Evolutionary conservation across 2,329 filamentous ascomycete species (phyloP), one percentile per base, ranked within the genome.

Genomic region (Cyclaneusma minus): DNA sequence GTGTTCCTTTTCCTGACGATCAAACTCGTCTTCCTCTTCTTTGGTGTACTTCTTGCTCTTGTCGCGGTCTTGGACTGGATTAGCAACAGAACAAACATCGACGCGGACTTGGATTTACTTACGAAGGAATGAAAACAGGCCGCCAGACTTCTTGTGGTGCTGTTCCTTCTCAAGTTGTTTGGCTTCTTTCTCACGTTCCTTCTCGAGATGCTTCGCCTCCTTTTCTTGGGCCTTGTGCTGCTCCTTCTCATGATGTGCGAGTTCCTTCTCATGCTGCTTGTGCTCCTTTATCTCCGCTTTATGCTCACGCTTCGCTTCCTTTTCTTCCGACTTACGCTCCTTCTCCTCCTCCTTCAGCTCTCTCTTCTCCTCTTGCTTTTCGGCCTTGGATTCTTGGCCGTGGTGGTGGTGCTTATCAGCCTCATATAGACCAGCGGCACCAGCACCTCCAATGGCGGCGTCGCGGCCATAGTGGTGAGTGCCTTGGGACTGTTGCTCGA

Each of bases 1-100:
- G 5, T 43, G 37, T 17, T 42, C 36, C 8, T 32, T 31, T 25
- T 39, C 37, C 34, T 38, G 35, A 13, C 37, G 37, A 11, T 34
- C 37, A n/a, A 42, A 41, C 10, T 41, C 40, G 5, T 29, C 35
- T 17, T 42, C 38, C 25, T 42, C 38, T 17, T 41, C 38, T 14
- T 28, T 28, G 6, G 36, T 35, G 21, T 42, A 40, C 22, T 38
- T 41, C 29, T 40, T 42, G 18, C 26, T 38, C 31, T 43, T 43
- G 24, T 43, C 38, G 4, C 36, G 40, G 22, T 43, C 39, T n/a
- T 41, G 16, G n/a, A 4, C 24, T 18, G 18, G n/a, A 30, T 24
- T 29, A 35, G 21, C 7, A 27, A 22, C 13, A 12, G n/a, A 18
- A 3, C 6, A 7, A 16, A 15, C 5, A 15, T 13, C n/a, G 5